Percentiles rank a stretch among this genome's conserved stretches.
Conservation (phyloP, 192 early-diverging fungal genomes). For the Coemansia sp. region DNA sequence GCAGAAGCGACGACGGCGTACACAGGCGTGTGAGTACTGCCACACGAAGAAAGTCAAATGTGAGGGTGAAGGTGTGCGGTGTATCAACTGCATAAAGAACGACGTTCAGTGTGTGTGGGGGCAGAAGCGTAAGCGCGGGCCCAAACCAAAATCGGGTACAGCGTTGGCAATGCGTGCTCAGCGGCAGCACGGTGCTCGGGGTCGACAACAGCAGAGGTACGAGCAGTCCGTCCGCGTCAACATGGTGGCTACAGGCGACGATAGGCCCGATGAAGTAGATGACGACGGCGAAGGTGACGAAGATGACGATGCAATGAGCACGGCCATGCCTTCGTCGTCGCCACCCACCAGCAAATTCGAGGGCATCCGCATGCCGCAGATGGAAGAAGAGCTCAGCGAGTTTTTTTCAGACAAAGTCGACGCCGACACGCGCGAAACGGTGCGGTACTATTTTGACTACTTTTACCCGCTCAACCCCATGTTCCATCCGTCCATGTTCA, state of each 20-base stretch:
- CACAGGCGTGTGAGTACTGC: slow-evolving; percentile 55
- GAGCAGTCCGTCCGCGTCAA: neutral
- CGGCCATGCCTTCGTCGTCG: neutral
- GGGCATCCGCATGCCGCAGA: slow-evolving; percentile 31
- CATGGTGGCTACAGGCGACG: neutral
- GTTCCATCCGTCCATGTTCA: slow-evolving; percentile 55
- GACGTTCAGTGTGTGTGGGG: slow-evolving; percentile 52
- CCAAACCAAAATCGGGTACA: slow-evolving; percentile 37
- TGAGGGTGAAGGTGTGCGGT: slow-evolving; percentile 45
- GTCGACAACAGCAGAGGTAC: neutral
- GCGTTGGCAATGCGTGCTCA: neutral
- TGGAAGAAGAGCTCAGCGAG: slow-evolving; percentile 34
- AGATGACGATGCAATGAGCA: slow-evolving; percentile 6
- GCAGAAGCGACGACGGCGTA: slow-evolving; percentile 38
- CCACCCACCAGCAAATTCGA: slow-evolving; percentile 9
- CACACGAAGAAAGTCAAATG: slow-evolving; percentile 54
- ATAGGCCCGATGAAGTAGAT: neutral
- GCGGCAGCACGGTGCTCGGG: neutral
- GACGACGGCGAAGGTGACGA: neutral
- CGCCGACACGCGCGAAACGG: slow-evolving; percentile 42
- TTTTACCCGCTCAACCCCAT: slow-evolving; percentile 53
- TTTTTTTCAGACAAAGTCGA: slow-evolving; percentile 38
- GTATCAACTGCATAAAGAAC: slow-evolving; percentile 52
- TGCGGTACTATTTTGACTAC: slow-evolving; percentile 53
- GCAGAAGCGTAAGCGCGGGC: slow-evolving; percentile 51